phyloP scores from a whole-genome alignment of 1,284 basidiomycete species.

The Kalmanozyma brasiliensis region DNA sequence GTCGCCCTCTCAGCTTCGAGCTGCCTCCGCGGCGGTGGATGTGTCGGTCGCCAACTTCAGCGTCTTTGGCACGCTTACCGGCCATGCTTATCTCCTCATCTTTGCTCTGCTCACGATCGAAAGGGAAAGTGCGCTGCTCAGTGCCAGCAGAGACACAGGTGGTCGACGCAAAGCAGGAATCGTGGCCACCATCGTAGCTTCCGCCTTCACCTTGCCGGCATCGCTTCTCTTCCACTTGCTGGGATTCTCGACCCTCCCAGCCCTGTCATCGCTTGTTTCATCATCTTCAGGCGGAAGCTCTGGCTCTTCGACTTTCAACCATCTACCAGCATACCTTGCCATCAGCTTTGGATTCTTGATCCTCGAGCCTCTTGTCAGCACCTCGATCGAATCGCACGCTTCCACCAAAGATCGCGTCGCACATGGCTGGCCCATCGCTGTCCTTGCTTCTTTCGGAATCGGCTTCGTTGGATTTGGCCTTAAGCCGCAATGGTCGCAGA shows the following conservation, averaged over 20 bases:
- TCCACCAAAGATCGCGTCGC: conserved; percentile 49
- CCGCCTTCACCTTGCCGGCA: conserved; percentile 48
- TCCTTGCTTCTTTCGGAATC: conserved; percentile 51
- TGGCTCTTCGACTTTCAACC: conserved; percentile 16
- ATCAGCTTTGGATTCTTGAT: conserved; percentile 56
- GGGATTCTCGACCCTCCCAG: conserved; percentile 45
- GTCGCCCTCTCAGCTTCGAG: conserved; percentile 33
- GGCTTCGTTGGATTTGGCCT: conserved; percentile 61
- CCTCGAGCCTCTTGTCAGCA: conserved; percentile 60
- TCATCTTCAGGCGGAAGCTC: conserved; percentile 2
- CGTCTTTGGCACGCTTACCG: conserved; percentile 48
- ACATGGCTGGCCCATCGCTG: conserved; percentile 64
- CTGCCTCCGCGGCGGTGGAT: conserved; percentile 33
- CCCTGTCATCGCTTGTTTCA: conserved; percentile 34
- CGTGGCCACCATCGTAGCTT: conserved; percentile 54
- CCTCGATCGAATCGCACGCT: conserved; percentile 62
- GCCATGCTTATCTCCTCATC: conserved; percentile 48
- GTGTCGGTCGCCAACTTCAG: conserved; percentile 40
- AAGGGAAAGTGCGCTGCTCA: conserved; percentile 51
- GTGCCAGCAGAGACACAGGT: conserved; percentile 51
- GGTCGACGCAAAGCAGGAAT: conserved; percentile 61
- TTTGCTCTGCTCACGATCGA: conserved; percentile 63
- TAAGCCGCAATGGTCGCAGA: conserved; percentile 37
- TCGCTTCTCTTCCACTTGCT: conserved; percentile 45
- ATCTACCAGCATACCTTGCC: conserved; percentile 60